Evolutionary conservation across 2,329 filamentous ascomycete species (phyloP).

Genomic region (Phialemoniopsis sp.): DNA sequence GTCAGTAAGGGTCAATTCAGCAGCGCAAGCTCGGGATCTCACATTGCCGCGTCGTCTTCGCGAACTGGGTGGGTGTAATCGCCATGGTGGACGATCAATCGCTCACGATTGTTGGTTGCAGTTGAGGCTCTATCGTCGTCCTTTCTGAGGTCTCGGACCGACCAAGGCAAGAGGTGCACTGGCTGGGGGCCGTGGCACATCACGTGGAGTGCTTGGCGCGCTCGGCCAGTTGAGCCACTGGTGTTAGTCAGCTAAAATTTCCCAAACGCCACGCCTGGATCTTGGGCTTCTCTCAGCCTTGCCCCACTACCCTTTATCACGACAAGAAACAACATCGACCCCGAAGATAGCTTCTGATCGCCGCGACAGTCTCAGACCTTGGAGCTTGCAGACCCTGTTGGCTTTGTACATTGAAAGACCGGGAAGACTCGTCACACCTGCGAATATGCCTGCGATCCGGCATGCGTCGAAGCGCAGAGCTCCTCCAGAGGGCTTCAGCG

Average conservation of each 20-base stretch:
- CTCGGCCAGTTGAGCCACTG: no score
- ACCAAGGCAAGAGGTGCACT: no score
- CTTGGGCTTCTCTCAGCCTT: constrained; percentile 1
- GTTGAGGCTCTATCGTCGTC: constrained; percentile 18
- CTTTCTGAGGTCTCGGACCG: constrained; percentile 16
- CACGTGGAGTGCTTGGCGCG: no score
- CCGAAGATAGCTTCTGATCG: not conserved
- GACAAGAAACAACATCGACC: constrained; percentile 2
- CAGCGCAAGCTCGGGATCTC: constrained; percentile 27
- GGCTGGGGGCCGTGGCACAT: no score
- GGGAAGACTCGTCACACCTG: no score
- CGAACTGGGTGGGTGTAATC: constrained; percentile 91
- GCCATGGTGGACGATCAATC: constrained; percentile 59
- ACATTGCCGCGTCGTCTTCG: constrained; percentile 76
- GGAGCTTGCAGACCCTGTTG: not conserved
- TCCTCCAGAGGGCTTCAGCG: constrained; percentile 80
- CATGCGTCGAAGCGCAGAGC: constrained; percentile 75
- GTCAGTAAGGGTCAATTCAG: constrained; percentile 25
- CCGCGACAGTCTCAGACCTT: no score
- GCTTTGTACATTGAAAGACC: no score
- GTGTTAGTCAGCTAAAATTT: not conserved
- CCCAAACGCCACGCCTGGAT: constrained; percentile 1
- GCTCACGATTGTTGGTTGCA: constrained; percentile 23
- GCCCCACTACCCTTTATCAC: not conserved
- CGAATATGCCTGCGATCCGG: constrained; percentile 70